phyloP scores from a whole-genome alignment of 495 filamentous ascomycete species.

The Entonaema liquescens region DNA sequence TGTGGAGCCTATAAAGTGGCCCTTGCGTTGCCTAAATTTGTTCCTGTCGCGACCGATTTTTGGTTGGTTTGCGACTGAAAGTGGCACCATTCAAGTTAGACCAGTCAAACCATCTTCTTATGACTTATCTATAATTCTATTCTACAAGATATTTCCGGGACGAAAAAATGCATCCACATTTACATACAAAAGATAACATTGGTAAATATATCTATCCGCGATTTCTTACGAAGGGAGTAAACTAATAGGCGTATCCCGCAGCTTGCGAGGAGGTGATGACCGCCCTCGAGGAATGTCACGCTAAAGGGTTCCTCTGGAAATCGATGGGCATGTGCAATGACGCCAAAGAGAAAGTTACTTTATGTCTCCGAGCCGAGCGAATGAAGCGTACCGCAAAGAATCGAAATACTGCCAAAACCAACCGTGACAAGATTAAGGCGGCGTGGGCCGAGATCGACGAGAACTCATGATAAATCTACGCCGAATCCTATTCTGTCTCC shows the following conservation, averaged over 20 bases:
- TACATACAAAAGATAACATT: conserved; percentile 88
- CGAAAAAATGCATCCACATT: conserved; percentile 97
- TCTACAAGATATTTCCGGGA: conserved; percentile 9
- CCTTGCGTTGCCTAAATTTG: conserved; percentile 42
- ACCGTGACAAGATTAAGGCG: conserved; percentile 71
- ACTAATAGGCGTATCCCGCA: conserved; percentile 47
- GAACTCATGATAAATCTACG: conserved; percentile 60
- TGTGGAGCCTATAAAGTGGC: conserved; percentile 40
- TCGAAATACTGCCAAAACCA: conserved; percentile 73
- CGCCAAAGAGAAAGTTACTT: conserved; percentile 80
- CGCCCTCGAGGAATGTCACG: conserved; percentile 95
- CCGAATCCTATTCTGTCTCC: neutral
- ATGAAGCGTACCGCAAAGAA: conserved; percentile 78
- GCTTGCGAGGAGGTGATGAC: conserved; percentile 94
- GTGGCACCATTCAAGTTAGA: conserved; percentile 3
- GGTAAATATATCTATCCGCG: conserved; percentile 60
- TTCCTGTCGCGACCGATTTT: conserved; percentile 18
- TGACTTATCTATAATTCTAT: neutral
- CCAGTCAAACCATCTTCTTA: conserved; percentile 4
- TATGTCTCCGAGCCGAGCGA: conserved; percentile 82
- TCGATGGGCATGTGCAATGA: conserved; percentile 88
- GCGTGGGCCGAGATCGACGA: conserved; percentile 86
- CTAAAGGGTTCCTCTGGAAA: conserved; percentile 88
- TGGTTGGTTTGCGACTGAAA: conserved; percentile 22
- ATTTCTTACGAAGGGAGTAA: neutral